Base-by-base conservation (phyloP, 202 grass and related monocot species). In the Tripidium arundinaceum region DNA sequence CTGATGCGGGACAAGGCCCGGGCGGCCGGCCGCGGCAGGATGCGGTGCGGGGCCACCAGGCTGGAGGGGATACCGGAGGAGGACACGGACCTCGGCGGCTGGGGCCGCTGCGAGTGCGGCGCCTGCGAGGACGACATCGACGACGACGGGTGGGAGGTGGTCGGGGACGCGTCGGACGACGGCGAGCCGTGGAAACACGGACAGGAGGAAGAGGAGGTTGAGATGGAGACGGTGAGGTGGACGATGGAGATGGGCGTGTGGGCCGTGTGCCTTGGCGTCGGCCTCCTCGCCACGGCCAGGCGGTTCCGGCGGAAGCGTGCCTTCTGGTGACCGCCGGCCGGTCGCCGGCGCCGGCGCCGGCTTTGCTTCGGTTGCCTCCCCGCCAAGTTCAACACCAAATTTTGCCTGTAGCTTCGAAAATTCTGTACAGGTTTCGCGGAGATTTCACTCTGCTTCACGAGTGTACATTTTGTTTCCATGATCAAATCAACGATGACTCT, bases 11-110 rank as follows among this genome's bases (percentile, higher is more conserved):
- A 19, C 72, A 79, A 15, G 78, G 74, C 78, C 18, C 26, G 28
- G 59, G 68, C 69, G 24, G 6, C 68, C 25, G 25, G 68, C 60
- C 57, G 66, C 1, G 63, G 40, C 65, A 52, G 42, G 34, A 0
- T 45, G 9, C 74, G 62, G 27, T 93, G 89, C 15, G 70, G 86
- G 3, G 64, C 22, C 4, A 79, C 73, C 15, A 84, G 40, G 81
- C 78, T 94, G 40, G 91, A 91, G 77, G 86, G 84, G 18, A 91
- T 94, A 38, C 86, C 88, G 2, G 88, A 94, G 88, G 91, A 93
- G 59, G 31, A 33, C 31, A 45, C 70, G 25, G 84, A 78, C 22
- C 50, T 74, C 14, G 80, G 74, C 11, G 70, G 54, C 18, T 46
- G 79, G 11, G 84, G 91, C 57, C 72, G 46, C 52, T 88, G 84